Evolutionary conservation across 1,139 yeast genomes (phyloP), one percentile per base, ranked within the genome.

Genomic region (Nematodospora anomalae): DNA sequence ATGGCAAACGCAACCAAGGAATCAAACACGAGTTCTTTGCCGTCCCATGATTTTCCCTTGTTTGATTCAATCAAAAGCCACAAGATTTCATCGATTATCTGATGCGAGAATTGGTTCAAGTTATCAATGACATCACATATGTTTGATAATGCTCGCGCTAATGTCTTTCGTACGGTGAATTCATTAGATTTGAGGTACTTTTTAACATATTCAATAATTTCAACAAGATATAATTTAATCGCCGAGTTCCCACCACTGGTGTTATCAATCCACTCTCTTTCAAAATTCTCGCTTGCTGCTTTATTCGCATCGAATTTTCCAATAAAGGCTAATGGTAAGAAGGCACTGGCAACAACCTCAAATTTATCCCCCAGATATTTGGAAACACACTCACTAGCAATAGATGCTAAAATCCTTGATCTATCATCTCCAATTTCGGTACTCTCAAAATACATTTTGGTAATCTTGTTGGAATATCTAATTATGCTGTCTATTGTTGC

Each of bases 21-120:
- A 28, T 77, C 79, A 21, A 88, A 64, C 2, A 92, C 74, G 28
- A 70, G 60, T 46, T 88, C 96, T 53, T 92, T 92, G 6, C 97
- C 97, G 13, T 74, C 74, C 95, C 96, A 92, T 7, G 94, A 76
- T 43, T 92, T 77, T 0, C 97, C 97, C 38, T 73, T 68, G 41
- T 83, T 71, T 0, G 95, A 79, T 29, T 73, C 75, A 15, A 86
- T 53, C 36, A 89, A 65, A 4, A 81, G 66, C 0, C 64, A 62
- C 38, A 86, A 73, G 16, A 89, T 56, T 13, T 67, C 64, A 2
- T 45, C 40, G 15, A 53, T 44, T 27, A 60, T 50, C 3, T 52
- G 45, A 2, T 51, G 47, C 9, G 67, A 57, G 16, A 64, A 53
- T 16, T 52, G 60, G 16, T 55, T 58, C 28, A 64, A 58, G 20